Base-by-base conservation (phyloP, 306 rosid genomes). In the Quercus bicolor region DNA sequence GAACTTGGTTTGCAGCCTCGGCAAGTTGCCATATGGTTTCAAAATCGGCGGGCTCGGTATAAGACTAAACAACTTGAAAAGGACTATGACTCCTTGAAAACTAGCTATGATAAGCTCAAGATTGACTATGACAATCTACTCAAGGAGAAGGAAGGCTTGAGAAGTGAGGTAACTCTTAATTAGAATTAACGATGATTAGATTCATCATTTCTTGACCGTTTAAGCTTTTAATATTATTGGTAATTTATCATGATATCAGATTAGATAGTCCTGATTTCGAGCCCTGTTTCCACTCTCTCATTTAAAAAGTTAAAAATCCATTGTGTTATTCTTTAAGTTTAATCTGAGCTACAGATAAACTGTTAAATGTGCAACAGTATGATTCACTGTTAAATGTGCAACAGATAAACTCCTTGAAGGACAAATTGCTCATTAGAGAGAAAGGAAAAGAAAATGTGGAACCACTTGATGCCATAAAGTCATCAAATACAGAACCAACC, bases 1-100 rank as follows among this genome's bases (percentile, higher is more conserved):
- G 98, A 95, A 19, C 92, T 91, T 48, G 92, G 97, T 1, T 83
- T 94, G 86, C 91, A 84, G 84, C 97, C 98, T 54, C 91, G 98
- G 72, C 98, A 94, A 91, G 95, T 94, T 7, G 97, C 98, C 12
- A 90, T 94, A 55, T 94, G 98, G 98, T 94, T 94, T 60, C 98
- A 94, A 79, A 94, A 93, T 82, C 80, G 97, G 64, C 87, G 97
- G 21, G 98, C 95, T 72, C 90, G 96, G 70, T 90, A 78, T 70
- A 94, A 94, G 79, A 88, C 90, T 34, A 95, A 95, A 40, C 97
- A 85, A 73, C 82, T 94, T n/a, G 94, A 89, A 23, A 88, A 81
- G 80, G 97, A 91, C 28, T 94, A 86, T 75, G 95, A 84, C 72
- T 80, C 84, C 5, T 83, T 94, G 88, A 90, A 86, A 75, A 79